A percentile compares a stretch with the other conserved stretches of the same genome.
Evolutionary conservation across 78 protist genomes (phyloP).

Genomic region (Emiliania huxleyi): DNA sequence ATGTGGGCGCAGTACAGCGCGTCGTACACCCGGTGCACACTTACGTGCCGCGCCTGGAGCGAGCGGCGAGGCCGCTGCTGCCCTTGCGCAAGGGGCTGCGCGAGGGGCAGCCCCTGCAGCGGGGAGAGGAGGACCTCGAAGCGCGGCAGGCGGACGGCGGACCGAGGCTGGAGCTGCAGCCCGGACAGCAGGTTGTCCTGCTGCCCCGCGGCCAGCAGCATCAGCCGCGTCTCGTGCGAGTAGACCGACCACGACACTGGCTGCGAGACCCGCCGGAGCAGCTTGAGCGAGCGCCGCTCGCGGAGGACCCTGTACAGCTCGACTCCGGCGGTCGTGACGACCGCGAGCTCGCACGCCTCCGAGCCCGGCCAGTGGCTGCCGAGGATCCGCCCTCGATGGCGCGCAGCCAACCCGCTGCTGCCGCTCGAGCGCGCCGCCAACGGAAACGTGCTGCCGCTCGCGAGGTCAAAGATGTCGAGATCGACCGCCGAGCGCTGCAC

Average conservation of each 20-base stretch:
- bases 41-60: neutral
- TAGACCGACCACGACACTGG: neutral
- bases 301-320: neutral
- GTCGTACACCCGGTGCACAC: neutral
- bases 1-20: neutral
- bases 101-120: neutral
- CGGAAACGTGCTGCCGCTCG: too few species aligned
- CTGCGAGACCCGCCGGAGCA: neutral
- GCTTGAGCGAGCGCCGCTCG: neutral
- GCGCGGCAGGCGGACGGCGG: neutral
- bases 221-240: conserved; percentile 5
- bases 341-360: neutral
- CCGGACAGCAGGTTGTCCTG: conserved; percentile 6
- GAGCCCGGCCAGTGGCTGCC: neutral
- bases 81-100: neutral
- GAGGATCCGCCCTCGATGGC: neutral
- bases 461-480: neutral
- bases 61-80: conserved; percentile 12
- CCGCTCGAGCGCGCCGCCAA: neutral
- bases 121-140: neutral
- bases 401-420: too few species aligned
- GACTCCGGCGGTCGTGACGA: neutral
- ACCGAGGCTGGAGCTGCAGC: neutral
- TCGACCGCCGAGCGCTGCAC: neutral
- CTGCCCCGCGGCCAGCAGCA: neutral